These are phyloP conservation scores for Diaporthe citrichinensis DNA, from an alignment of 2,329 filamentous ascomycete genomes.

Conservation along the genomic window DNA sequence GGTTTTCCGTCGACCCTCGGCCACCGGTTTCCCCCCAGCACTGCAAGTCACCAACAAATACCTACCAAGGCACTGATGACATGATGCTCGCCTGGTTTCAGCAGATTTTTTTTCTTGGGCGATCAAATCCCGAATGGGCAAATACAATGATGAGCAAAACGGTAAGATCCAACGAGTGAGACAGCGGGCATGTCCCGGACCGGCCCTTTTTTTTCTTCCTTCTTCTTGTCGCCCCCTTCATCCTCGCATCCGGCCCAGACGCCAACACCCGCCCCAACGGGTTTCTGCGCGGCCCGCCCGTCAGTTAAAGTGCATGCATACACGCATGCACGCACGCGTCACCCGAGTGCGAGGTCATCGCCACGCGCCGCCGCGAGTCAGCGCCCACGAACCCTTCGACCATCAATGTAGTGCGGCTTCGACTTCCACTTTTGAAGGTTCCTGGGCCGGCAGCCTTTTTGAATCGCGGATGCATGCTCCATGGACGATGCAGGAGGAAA, in stretches of 20 bases:
- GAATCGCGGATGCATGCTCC: background rate
- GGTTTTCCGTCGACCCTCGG: background rate
- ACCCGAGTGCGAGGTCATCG: conserved; percentile 1
- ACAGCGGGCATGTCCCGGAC: background rate
- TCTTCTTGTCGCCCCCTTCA: background rate
- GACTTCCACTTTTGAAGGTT: background rate
- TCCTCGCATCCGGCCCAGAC: background rate
- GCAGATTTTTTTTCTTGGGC: background rate
- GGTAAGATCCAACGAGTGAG: background rate
- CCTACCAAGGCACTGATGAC: background rate
- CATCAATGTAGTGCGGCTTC: background rate
- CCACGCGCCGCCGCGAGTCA: conserved; percentile 27
- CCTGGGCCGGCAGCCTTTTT: too few species aligned
- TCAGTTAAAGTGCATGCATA: conserved; percentile 10
- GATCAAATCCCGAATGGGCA: conserved; percentile 8
- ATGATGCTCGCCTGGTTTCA: conserved; percentile 21
- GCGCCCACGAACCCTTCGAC: background rate
- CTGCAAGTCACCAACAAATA: background rate
- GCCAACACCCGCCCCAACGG: background rate
- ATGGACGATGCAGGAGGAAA: background rate
- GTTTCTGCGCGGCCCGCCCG: conserved; percentile 13
- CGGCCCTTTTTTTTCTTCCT: background rate
- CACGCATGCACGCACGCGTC: background rate
- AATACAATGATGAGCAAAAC: background rate
- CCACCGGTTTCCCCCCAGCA: background rate